Base-by-base conservation (phyloP, 1,284 basidiomycete genomes). In the Apiotrichum sp. region DNA sequence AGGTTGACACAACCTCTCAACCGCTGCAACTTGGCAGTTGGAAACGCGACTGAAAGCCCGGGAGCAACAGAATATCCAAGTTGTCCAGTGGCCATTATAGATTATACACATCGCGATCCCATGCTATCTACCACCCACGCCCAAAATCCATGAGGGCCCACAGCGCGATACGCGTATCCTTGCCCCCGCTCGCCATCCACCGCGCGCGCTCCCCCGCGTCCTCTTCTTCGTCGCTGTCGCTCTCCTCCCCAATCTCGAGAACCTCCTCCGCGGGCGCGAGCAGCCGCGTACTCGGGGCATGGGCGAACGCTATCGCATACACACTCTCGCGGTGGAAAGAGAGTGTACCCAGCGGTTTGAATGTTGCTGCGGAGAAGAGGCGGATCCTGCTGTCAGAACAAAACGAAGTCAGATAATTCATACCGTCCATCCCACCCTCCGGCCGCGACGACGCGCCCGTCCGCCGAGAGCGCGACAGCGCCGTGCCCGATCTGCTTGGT, bases 401-500 rank as follows among this genome's bases (percentile, higher is more conserved):
- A 46, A 32, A 35, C n/a, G 7, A 10, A 43, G 22, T 8, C 4
- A 40, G 22, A 22, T 22, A 22, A 31, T 33, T 14, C 85, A 65
- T 62, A 90, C 90, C 80, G 83, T 36, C 91, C 90, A 63, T 93
- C 90, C 91, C 91, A 93, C 1, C 89, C 88, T 3, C 87, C 90
- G 1, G 90, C 77, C 0, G 88, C 89, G 62, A 88, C 87, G 0
- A 93, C 82, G 33, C 81, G 80, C 0, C 84, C 87, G 65, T 88
- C 84, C 40, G 83, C 79, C n/a, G 83, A 83, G n/a, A 93, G 82
- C 1, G 84, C 80, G 31, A 93, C 73, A 4, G 83, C 81, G 0
- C 81, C 80, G 64, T 91, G 89, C 1, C 91, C 89, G 1, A 88
- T 83, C 61, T 89, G 80, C 65, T 86, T 90, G n/a, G 84, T 90